These are phyloP conservation scores for Pseudocercospora vitis DNA, from an alignment of 2,329 filamentous ascomycete species.

Conservation along the genomic window DNA sequence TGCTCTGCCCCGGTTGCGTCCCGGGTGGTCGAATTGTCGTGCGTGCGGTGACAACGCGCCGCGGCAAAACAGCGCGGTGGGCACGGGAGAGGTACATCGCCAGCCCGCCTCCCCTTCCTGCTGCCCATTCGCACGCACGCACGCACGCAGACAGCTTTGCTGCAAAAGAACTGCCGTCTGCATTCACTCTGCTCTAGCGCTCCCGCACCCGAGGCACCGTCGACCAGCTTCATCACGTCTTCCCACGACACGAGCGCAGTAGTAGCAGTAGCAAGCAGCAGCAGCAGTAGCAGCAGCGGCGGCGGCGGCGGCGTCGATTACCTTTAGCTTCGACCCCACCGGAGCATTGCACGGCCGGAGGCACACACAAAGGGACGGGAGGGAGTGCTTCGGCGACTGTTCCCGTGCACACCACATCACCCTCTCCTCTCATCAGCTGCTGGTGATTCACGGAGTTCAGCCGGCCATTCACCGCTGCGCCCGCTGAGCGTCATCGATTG, in stretches of 20 bases:
- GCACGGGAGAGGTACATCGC: conserved; percentile 5
- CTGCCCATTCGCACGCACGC: too few species aligned
- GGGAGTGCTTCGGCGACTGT: too few species aligned
- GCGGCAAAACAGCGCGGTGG: too few species aligned
- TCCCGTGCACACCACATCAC: conserved; percentile 20
- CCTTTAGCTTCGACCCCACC: conserved; percentile 5
- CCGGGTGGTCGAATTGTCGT: neutral
- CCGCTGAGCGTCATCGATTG: conserved; percentile 14
- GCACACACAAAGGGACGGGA: conserved; percentile 9
- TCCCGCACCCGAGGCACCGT: conserved; percentile 17
- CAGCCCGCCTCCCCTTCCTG: neutral
- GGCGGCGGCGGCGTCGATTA: neutral
- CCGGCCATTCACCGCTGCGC: conserved; percentile 21
- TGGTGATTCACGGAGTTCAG: conserved; percentile 19
- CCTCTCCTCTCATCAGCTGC: conserved; percentile 7
- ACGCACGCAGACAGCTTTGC: conserved; percentile 9
- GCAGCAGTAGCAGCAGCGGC: neutral
- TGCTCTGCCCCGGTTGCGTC: neutral
- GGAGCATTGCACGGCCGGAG: conserved; percentile 1
- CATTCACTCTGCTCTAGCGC: conserved; percentile 10
- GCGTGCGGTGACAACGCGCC: neutral
- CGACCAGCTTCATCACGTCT: neutral
- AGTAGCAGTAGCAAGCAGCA: neutral
- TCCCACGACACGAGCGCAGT: conserved; percentile 4
- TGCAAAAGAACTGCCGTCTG: conserved; percentile 17